Percentiles rank a stretch among this genome's conserved stretches.
Conservation (phyloP, 768 basidiomycete genomes). For the Gloeophyllum trabeum region DNA sequence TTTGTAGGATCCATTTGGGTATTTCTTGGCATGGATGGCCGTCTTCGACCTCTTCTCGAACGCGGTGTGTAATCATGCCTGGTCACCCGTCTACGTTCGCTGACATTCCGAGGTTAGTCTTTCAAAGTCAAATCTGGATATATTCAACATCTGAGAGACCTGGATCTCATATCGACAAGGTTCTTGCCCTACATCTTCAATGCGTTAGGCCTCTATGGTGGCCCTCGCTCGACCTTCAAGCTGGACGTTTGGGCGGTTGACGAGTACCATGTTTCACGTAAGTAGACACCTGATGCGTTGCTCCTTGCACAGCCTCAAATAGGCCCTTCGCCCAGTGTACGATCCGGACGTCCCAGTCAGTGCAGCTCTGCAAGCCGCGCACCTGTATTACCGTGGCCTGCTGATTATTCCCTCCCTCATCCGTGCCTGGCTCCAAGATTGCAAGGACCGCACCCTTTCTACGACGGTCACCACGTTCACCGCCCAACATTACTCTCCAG, state of each 20-base stretch:
- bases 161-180: constrained; percentile 45
- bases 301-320: neutral
- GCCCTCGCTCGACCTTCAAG: constrained; percentile 59
- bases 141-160: constrained; percentile 71
- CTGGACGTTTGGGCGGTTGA: constrained; percentile 81
- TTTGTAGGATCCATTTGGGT: constrained; percentile 40
- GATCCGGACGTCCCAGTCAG: constrained; percentile 39
- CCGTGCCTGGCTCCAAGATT: constrained; percentile 74
- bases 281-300: too few relatives aligned
- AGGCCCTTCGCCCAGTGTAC: constrained; percentile 33
- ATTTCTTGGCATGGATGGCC: constrained; percentile 86
- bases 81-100: too few relatives aligned
- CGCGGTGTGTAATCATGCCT: constrained; percentile 52
- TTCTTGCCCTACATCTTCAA: constrained; percentile 68
- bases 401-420: constrained; percentile 78
- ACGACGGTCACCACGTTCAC: constrained; percentile 69
- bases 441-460: constrained; percentile 85
- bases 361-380: constrained; percentile 64
- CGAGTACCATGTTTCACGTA: constrained; percentile 69
- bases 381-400: constrained; percentile 83
- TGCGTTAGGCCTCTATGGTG: constrained; percentile 56
- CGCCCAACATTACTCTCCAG: constrained; percentile 77
- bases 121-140: constrained; percentile 79
- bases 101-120: constrained; percentile 39
- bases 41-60: constrained; percentile 74